phyloP scores from a whole-genome alignment of 2,329 filamentous ascomycete species.

The Microdochium bolleyi region DNA sequence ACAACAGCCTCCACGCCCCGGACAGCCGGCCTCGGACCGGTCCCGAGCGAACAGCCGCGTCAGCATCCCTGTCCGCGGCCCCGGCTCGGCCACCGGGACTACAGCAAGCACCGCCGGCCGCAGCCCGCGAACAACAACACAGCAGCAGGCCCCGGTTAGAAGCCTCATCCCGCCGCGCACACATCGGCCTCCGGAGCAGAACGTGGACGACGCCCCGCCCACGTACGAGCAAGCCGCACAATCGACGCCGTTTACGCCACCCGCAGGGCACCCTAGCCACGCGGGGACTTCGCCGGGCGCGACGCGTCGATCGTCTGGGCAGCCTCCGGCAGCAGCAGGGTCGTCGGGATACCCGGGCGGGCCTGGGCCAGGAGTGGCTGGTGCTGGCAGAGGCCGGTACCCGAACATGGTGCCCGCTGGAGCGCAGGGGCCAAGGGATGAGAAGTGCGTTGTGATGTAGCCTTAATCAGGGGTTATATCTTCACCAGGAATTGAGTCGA shows the following conservation, averaged over 20 bases:
- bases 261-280: slow-evolving; percentile 41
- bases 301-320: not conserved
- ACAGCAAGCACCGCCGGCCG: not conserved
- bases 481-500: no score
- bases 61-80: slow-evolving; percentile 8
- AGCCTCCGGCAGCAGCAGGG: not conserved
- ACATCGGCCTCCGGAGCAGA: slow-evolving; percentile 27
- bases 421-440: slow-evolving; percentile 11
- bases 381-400: slow-evolving; percentile 27
- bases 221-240: slow-evolving; percentile 50
- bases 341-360: not conserved
- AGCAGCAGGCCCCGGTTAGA: slow-evolving; percentile 19
- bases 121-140: slow-evolving; percentile 1
- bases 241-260: slow-evolving; percentile 42
- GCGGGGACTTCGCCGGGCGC: slow-evolving; percentile 26
- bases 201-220: slow-evolving; percentile 43
- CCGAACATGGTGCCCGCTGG: slow-evolving; percentile 7
- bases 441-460: slow-evolving; percentile 21
- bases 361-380: not conserved
- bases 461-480: no score
- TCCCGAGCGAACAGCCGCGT: not conserved
- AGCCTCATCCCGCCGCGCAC: slow-evolving; percentile 35
- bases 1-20: slow-evolving; percentile 8
- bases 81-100: slow-evolving; percentile 3
- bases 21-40: slow-evolving; percentile 10